phyloP scores from a whole-genome alignment of 2,329 filamentous ascomycete genomes.

The Fusarium albidum region DNA sequence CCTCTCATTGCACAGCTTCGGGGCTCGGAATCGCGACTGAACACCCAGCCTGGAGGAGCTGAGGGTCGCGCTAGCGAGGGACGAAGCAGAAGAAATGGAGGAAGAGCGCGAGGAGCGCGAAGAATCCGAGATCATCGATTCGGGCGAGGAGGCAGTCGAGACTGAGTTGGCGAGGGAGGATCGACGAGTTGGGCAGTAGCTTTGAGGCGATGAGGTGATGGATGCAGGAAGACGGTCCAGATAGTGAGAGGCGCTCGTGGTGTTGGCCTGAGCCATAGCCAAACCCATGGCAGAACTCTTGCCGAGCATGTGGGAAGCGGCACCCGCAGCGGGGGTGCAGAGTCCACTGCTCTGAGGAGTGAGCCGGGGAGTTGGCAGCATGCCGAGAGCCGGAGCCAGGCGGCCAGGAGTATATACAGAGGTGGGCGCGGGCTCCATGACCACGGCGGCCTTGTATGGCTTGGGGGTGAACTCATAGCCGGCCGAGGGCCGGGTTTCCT shows the following conservation, averaged over 20 bases:
- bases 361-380: constrained; percentile 66
- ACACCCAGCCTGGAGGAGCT: constrained; percentile 59
- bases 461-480: constrained; percentile 52
- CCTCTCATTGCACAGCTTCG: constrained; percentile 67
- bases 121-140: constrained; percentile 72
- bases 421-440: constrained; percentile 58
- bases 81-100: constrained; percentile 70
- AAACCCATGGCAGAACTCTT: constrained; percentile 66
- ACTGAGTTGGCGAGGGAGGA: constrained; percentile 70
- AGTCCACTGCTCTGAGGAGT: constrained; percentile 64
- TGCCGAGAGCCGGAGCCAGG: constrained; percentile 60
- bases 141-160: constrained; percentile 70
- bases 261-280: constrained; percentile 65
- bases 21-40: constrained; percentile 69
- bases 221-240: constrained; percentile 61
- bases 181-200: constrained; percentile 59
- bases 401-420: constrained; percentile 56
- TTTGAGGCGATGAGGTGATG: constrained; percentile 61
- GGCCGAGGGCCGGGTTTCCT: constrained; percentile 46
- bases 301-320: constrained; percentile 57
- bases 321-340: constrained; percentile 68
- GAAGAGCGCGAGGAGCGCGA: constrained; percentile 70
- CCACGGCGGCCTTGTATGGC: constrained; percentile 50
- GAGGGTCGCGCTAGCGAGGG: constrained; percentile 67
- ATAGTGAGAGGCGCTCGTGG: constrained; percentile 54